Base-by-base conservation (phyloP, 495 filamentous ascomycete genomes). In the Platismatia glauca region DNA sequence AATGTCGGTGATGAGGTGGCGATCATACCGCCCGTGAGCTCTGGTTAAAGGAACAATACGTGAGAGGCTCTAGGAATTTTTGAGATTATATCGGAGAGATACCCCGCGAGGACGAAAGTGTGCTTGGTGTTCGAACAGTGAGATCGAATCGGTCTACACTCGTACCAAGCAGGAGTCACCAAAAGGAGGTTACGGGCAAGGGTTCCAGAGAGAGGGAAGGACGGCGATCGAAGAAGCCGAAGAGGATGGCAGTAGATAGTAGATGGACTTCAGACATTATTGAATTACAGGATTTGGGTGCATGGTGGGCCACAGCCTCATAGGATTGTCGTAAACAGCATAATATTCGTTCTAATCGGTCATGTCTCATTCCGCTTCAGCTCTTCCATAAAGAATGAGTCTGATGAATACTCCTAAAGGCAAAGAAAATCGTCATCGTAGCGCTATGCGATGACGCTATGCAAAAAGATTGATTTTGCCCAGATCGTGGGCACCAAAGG, bases 21-120 rank as follows among this genome's bases (percentile, higher is more conserved):
- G 15, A 86, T 98, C 53, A 97, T 98, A 64, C 94, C 94, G 37
- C 94, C 94, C n/a, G 94, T 97, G 57, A 97, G 94, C 78, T 89
- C 88, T 43, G 89, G 90, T 27, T 86, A 37, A 63, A 33, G 15
- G 33, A 2, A 4, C 27, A 7, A 20, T 43, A 7, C 5, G 18
- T 8, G 16, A 39, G 15, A 39, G 12, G 15, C 15, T 13, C 2
- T 7, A 7, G 9, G 38, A n/a, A n/a, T n/a, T 7, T 3, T 20
- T 5, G 7, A 43, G 39, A 20, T 8, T 43, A 13, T 43, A 2
- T 8, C 20, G 6, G 8, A 31, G 29, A 33, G n/a, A 20, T 20
- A 4, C 29, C 0, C 46, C 13, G 46, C 24, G 3, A 50, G 22
- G 22, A 50, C 24, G 9, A 29, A 29, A 29, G 22, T 16, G 24